Percentiles rank a stretch among this genome's conserved stretches.
phyloP scores from a whole-genome alignment of 106 monocot species.

The Xerophyta viscosa region DNA sequence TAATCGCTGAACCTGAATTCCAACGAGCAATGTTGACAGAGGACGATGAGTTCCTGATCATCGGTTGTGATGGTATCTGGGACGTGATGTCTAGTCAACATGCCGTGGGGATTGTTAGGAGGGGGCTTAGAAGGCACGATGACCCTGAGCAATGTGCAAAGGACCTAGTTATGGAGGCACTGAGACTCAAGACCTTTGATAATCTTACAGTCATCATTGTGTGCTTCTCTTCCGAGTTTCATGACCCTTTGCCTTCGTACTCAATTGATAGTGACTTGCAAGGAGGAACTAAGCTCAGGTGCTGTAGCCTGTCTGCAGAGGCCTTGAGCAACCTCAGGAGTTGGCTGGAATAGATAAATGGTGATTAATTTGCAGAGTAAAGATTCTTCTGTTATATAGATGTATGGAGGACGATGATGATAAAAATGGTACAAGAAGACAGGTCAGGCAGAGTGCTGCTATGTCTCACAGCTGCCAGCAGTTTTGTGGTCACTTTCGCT shows the following conservation, averaged over 20 bases:
- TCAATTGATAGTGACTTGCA: neutral
- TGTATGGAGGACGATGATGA: slow-evolving; percentile 10
- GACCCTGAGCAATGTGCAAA: slow-evolving; percentile 48
- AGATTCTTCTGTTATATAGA: neutral
- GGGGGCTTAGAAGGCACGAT: slow-evolving; percentile 38
- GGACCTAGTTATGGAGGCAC: slow-evolving; percentile 53
- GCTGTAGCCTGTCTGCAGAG: slow-evolving; percentile 46
- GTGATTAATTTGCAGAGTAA: neutral
- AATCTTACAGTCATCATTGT: slow-evolving; percentile 59
- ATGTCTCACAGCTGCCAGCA: slow-evolving; percentile 11
- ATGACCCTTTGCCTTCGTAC: slow-evolving; percentile 4
- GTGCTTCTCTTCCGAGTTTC: slow-evolving; percentile 30
- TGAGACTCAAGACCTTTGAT: slow-evolving; percentile 44
- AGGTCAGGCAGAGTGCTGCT: neutral
- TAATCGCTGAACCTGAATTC: slow-evolving; percentile 59
- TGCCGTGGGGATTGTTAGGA: slow-evolving; percentile 35
- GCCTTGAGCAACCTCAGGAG: slow-evolving; percentile 30
- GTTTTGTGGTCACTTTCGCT: slow-evolving; percentile 27
- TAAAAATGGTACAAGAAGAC: neutral
- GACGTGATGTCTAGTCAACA: slow-evolving; percentile 64
- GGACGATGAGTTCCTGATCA: slow-evolving; percentile 65
- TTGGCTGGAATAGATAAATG: slow-evolving; percentile 6
- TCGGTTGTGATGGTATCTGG: slow-evolving; percentile 70
- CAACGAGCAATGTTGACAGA: slow-evolving; percentile 23
- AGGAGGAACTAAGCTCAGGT: slow-evolving; percentile 14